Conservation (phyloP, 495 filamentous ascomycete species). For the Amphirosellinia nigrospora region DNA sequence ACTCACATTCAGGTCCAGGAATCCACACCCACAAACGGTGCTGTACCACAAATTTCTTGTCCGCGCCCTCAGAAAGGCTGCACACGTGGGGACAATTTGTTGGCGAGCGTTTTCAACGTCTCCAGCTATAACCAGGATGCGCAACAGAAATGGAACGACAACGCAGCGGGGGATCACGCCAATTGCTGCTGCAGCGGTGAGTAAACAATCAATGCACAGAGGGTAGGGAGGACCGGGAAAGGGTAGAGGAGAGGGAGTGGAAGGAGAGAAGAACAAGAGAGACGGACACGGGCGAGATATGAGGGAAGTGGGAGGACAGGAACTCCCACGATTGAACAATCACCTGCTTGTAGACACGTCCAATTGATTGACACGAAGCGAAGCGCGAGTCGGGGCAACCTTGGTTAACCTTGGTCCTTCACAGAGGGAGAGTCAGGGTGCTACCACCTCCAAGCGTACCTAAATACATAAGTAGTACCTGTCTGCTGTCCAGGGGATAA, state of each 20-base stretch:
- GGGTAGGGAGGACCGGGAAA: slow-evolving; percentile 22
- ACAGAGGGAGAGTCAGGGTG: slow-evolving; percentile 24
- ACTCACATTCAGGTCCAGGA: slow-evolving; percentile 46
- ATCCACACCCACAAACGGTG: slow-evolving; percentile 30
- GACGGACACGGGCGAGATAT: slow-evolving; percentile 33
- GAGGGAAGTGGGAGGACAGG: slow-evolving; percentile 29
- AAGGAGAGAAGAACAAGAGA: slow-evolving; percentile 27
- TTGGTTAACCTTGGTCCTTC: slow-evolving; percentile 24
- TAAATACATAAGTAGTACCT: too few species aligned
- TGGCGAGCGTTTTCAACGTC: slow-evolving; percentile 25
- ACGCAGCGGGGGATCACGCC: slow-evolving; percentile 19
- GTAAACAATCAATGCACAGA: slow-evolving; percentile 27
- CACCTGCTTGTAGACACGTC: slow-evolving; percentile 23
- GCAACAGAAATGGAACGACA: slow-evolving; percentile 31
- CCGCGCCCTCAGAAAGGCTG: slow-evolving; percentile 31
- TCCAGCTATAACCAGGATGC: slow-evolving; percentile 31
- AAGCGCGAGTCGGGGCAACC: slow-evolving; percentile 29
- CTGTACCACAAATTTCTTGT: slow-evolving; percentile 32
- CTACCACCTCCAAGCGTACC: background rate
- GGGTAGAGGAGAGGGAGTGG: slow-evolving; percentile 25
- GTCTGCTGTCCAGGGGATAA: background rate
- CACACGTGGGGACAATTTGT: slow-evolving; percentile 33
- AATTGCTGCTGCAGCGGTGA: slow-evolving; percentile 24
- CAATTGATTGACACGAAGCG: slow-evolving; percentile 24
- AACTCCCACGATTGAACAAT: slow-evolving; percentile 26